Evolutionary conservation across 257 asterid species (phyloP).

Genomic region (Lavandula angustifolia): DNA sequence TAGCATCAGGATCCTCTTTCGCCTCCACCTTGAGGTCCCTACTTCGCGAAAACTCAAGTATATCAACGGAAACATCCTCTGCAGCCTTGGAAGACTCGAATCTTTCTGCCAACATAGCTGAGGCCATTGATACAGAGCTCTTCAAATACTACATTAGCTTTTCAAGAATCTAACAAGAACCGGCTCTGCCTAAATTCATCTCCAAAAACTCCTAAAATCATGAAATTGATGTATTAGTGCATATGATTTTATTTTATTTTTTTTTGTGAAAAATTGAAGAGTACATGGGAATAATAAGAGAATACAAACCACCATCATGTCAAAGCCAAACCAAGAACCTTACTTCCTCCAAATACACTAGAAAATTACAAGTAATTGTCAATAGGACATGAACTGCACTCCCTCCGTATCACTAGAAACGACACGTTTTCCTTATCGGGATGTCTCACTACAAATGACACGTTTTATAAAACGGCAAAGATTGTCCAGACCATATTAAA

Average conservation of each 20-base stretch:
- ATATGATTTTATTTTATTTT: not conserved
- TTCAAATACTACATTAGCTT: conserved; percentile 16
- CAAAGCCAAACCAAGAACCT: not conserved
- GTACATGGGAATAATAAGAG: not conserved
- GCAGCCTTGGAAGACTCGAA: conserved; percentile 37
- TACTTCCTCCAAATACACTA: not conserved
- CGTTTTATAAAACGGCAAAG: no score
- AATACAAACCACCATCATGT: not conserved
- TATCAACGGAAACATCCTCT: conserved; percentile 49
- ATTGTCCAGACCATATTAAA: no score
- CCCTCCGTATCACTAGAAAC: no score
- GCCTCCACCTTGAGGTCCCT: conserved; percentile 49
- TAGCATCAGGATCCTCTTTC: conserved; percentile 77
- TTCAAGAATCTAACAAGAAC: conserved; percentile 9
- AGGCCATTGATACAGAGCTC: conserved; percentile 22
- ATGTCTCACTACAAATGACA: no score
- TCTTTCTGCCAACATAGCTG: conserved; percentile 43
- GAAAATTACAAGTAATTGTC: not conserved
- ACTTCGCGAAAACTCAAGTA: conserved; percentile 50
- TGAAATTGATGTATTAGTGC: not conserved
- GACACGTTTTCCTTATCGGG: no score
- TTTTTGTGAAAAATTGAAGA: not conserved
- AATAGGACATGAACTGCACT: not conserved
- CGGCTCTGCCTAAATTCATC: not conserved
- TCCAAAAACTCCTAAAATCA: conserved; percentile 5